Evolutionary conservation across 2,329 filamentous ascomycete genomes (phyloP).

Genomic region (Cladorrhinum sp.): DNA sequence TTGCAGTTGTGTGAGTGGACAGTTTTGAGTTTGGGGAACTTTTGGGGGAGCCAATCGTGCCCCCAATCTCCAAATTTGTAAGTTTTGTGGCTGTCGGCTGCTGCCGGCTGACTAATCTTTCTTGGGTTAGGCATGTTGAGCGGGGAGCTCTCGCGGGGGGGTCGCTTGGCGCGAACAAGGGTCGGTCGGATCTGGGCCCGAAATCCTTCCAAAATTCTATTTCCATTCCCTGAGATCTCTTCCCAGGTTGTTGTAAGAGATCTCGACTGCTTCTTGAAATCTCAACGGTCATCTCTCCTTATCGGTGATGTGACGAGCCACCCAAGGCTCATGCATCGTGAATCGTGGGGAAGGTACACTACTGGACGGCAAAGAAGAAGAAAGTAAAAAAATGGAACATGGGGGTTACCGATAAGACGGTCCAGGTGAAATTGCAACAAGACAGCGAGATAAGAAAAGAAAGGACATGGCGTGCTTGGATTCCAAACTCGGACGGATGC

Average conservation of each 20-base stretch:
- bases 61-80: background rate
- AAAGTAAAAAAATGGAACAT: background rate
- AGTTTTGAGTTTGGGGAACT: no score
- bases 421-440: no score
- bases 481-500: background rate
- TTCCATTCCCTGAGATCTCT: background rate
- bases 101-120: background rate
- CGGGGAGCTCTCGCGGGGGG: background rate
- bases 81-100: background rate
- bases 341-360: background rate
- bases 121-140: background rate
- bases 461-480: background rate
- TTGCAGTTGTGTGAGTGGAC: background rate
- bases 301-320: background rate
- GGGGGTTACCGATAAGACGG: background rate
- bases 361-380: background rate
- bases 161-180: background rate
- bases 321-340: background rate
- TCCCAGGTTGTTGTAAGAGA: background rate
- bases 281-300: background rate
- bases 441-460: background rate
- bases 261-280: background rate
- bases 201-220: background rate
- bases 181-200: background rate
- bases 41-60: no score